phyloP scores from a whole-genome alignment of 352 stramenopile species.

The Phytophthora quininea region DNA sequence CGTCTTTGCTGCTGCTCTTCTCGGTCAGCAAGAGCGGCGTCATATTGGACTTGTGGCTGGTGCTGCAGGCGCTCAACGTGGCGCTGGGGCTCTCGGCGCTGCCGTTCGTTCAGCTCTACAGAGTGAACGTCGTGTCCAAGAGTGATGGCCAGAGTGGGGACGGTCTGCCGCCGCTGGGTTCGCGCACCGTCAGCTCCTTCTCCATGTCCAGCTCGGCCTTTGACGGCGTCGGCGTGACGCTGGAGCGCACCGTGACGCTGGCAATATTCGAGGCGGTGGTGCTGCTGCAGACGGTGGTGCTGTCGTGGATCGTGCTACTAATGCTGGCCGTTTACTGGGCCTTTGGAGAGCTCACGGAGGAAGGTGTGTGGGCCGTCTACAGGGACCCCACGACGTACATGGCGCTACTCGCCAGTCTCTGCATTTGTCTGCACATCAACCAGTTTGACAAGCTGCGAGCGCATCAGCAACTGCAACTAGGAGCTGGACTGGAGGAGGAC shows the following conservation, averaged over 20 bases:
- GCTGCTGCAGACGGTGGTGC: slow-evolving; percentile 59
- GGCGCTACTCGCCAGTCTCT: slow-evolving; percentile 40
- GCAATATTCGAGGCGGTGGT: slow-evolving; percentile 72
- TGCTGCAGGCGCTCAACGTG: slow-evolving; percentile 61
- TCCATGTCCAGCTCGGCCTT: slow-evolving; percentile 59
- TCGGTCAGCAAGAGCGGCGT: slow-evolving; percentile 36
- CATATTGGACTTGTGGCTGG: slow-evolving; percentile 53
- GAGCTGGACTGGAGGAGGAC: slow-evolving; percentile 56
- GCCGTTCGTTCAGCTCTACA: slow-evolving; percentile 53
- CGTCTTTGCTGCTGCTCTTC: slow-evolving; percentile 50
- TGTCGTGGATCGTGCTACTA: slow-evolving; percentile 57
- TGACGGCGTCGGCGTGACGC: slow-evolving; percentile 36
- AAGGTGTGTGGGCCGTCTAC: slow-evolving; percentile 39
- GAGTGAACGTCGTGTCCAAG: slow-evolving; percentile 8
- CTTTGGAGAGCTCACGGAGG: slow-evolving; percentile 50
- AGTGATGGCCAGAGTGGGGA: neutral
- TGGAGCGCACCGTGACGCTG: slow-evolving; percentile 61
- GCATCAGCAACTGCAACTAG: slow-evolving; percentile 71
- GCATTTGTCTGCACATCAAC: slow-evolving; percentile 61
- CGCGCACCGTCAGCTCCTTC: slow-evolving; percentile 47
- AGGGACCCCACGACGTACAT: slow-evolving; percentile 32
- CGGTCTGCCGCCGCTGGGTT: slow-evolving; percentile 23
- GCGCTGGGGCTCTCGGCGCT: slow-evolving; percentile 61
- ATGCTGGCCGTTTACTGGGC: slow-evolving; percentile 51
- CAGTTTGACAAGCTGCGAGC: slow-evolving; percentile 69